Conservation (phyloP, 768 basidiomycete genomes). For the Russula lepida region DNA sequence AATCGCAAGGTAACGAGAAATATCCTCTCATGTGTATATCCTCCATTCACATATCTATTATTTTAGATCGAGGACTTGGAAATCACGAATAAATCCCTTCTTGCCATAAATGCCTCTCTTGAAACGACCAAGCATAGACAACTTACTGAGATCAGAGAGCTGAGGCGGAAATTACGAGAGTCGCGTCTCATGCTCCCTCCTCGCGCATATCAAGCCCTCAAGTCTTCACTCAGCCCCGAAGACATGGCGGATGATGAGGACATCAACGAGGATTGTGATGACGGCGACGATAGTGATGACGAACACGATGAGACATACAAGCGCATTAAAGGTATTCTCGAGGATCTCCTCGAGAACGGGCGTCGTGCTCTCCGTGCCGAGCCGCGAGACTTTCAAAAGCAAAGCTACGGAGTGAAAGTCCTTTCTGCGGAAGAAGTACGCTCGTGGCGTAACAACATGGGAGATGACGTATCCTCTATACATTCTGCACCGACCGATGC, state of each 20-base stretch:
- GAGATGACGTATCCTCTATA: slow-evolving; percentile 13
- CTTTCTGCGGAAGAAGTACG: slow-evolving; percentile 65
- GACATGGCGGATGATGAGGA: slow-evolving; percentile 36
- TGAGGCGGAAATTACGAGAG: slow-evolving; percentile 76
- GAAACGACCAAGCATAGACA: slow-evolving; percentile 76
- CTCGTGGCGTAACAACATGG: slow-evolving; percentile 37
- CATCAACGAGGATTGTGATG: slow-evolving; percentile 27
- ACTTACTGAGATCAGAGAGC: slow-evolving; percentile 76
- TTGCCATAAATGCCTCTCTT: slow-evolving; percentile 76
- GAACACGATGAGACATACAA: slow-evolving; percentile 50
- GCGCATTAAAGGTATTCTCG: slow-evolving; percentile 57
- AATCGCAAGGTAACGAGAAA: slow-evolving; percentile 61
- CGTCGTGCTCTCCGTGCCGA: slow-evolving; percentile 53
- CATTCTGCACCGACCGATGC: slow-evolving; percentile 16
- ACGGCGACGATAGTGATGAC: slow-evolving; percentile 29
- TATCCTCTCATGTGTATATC: slow-evolving; percentile 11
- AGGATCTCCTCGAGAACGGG: slow-evolving; percentile 50
- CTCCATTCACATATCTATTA: neutral
- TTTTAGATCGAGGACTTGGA: slow-evolving; percentile 83
- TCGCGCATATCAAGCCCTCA: slow-evolving; percentile 46
- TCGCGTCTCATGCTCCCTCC: slow-evolving; percentile 73
- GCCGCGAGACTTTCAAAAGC: slow-evolving; percentile 40
- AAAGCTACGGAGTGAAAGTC: slow-evolving; percentile 49
- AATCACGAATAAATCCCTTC: slow-evolving; percentile 79
- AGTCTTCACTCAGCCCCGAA: slow-evolving; percentile 39